Percentiles rank a stretch among this genome's conserved stretches.
phyloP scores from a whole-genome alignment of 192 early-diverging fungal genomes.

The Glomus cerebriforme region DNA sequence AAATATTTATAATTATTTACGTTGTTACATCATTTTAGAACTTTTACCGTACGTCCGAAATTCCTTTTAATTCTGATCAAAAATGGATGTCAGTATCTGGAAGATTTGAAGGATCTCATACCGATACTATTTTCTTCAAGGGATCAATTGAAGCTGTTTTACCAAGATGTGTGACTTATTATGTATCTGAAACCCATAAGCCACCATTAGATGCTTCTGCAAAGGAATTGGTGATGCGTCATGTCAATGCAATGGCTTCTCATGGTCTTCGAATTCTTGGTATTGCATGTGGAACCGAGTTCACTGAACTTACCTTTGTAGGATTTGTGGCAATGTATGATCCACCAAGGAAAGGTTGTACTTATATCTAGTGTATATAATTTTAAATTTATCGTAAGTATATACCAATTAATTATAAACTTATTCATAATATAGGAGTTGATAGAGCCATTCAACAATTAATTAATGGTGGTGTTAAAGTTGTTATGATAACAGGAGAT shows the following conservation, averaged over 20 bases:
- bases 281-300: slow-evolving; percentile 70
- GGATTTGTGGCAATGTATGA: slow-evolving; percentile 91
- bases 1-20: not conserved
- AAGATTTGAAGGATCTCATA: slow-evolving; percentile 32
- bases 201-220: slow-evolving; percentile 57
- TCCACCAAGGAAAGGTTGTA: slow-evolving; percentile 69
- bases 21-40: slow-evolving; percentile 32
- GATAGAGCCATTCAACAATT: slow-evolving; percentile 72
- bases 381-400: too few relatives aligned
- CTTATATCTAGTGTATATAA: too few relatives aligned
- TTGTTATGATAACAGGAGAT: slow-evolving; percentile 99
- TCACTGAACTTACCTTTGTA: slow-evolving; percentile 67
- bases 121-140: slow-evolving; percentile 65
- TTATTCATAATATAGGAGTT: slow-evolving; percentile 49
- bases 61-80: slow-evolving; percentile 90
- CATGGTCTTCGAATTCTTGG: slow-evolving; percentile 87
- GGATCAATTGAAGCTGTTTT: slow-evolving; percentile 85
- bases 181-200: slow-evolving; percentile 49
- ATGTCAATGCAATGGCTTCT: slow-evolving; percentile 68
- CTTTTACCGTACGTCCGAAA: slow-evolving; percentile 68
- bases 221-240: slow-evolving; percentile 58
- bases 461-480: slow-evolving; percentile 77
- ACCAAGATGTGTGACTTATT: slow-evolving; percentile 68
- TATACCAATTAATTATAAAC: not conserved
- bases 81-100: slow-evolving; percentile 90